Evolutionary conservation across 139 green algal species (phyloP), one percentile per base, ranked within the genome.

Genomic region (Coelastrella sp.): DNA sequence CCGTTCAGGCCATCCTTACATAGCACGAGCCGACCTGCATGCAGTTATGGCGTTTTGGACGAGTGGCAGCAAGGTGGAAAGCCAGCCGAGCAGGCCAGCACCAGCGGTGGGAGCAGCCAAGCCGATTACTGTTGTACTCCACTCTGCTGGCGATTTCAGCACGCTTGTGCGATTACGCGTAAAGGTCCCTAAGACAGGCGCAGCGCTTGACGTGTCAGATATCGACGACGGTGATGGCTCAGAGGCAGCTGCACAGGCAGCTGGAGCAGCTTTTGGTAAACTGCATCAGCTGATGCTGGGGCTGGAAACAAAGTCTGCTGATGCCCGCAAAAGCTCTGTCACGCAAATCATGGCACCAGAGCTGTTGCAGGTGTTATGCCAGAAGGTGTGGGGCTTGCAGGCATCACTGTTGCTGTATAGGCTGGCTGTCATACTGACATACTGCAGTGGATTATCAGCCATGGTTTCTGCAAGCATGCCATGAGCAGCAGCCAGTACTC

Each of bases 331-430:
- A 14, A 5, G 13, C 7, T 68, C 83, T 3, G 20, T 88, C 19
- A 68, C 23, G 6, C 65, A 88, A 5, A 58, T 88, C 14, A 54
- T 80, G 68, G 10, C 77, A 11, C 13, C 54, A 13, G 56, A n/a
- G 16, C 23, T 73, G 19, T 47, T 88, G 19, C 83, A 88, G 19
- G n/a, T 88, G 47, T 61, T 88, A 32, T 88, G 83, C 57, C 66
- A 80, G 4, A 88, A 88, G 83, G 83, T 80, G 54, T 47, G n/a
- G n/a, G n/a, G n/a, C n/a, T n/a, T n/a, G n/a, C n/a, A n/a, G n/a
- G n/a, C n/a, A n/a, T n/a, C n/a, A n/a, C n/a, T n/a, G n/a, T n/a
- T n/a, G n/a, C n/a, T n/a, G n/a, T n/a, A n/a, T n/a, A n/a, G n/a
- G n/a, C n/a, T n/a, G n/a, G n/a, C n/a, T n/a, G n/a, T n/a, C n/a